Conservation (phyloP, 2,329 filamentous ascomycete species). For the Fusarium secorum region DNA sequence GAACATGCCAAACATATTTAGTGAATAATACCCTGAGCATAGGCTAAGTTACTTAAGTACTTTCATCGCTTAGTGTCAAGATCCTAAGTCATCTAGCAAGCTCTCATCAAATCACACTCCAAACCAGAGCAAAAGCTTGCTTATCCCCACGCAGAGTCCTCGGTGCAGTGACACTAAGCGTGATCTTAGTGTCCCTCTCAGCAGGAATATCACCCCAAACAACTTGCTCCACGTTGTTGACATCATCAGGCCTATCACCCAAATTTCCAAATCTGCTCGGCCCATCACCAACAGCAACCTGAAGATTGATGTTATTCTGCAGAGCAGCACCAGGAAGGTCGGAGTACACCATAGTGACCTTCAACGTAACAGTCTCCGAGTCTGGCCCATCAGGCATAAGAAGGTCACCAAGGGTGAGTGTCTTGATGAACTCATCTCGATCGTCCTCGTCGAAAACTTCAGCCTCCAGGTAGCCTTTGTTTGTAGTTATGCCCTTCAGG, state of each 20-base stretch:
- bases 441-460: neutral
- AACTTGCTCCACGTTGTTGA: neutral
- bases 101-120: neutral
- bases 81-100: accelerated
- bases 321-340: neutral
- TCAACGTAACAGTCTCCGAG: neutral
- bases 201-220: neutral
- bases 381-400: neutral
- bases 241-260: neutral
- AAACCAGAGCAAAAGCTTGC: neutral
- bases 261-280: neutral
- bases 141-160: neutral
- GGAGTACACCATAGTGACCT: neutral
- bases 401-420: neutral
- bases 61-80: accelerated
- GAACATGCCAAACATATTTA: accelerated
- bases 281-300: neutral
- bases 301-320: neutral
- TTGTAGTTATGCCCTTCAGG: neutral
- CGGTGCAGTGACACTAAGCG: neutral
- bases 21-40: accelerated
- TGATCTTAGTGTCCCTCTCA: neutral
- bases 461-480: neutral
- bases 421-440: accelerated
- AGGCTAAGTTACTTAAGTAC: accelerated